phyloP scores from a whole-genome alignment of 2,329 filamentous ascomycete genomes.

The Pseudogymnoascus sp. region DNA sequence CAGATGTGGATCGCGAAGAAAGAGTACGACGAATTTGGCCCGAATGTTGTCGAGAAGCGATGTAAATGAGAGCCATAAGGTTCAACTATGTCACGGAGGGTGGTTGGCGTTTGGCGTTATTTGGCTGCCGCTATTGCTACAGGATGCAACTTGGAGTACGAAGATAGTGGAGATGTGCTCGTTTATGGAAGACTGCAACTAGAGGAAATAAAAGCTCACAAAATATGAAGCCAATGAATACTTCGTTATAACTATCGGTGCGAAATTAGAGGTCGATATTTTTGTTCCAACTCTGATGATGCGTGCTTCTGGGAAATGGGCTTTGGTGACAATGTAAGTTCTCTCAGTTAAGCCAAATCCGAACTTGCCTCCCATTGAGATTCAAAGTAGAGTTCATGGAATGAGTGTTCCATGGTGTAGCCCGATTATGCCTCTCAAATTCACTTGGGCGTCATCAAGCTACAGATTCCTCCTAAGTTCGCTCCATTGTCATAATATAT shows the following conservation, averaged over 20 bases:
- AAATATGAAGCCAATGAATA: conserved; percentile 4
- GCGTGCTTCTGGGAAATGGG: background rate
- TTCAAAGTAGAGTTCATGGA: background rate
- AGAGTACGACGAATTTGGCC: conserved; percentile 94
- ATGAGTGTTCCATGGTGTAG: background rate
- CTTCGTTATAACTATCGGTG: background rate
- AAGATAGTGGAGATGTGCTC: background rate
- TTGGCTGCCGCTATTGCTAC: conserved; percentile 5
- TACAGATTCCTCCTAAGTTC: background rate
- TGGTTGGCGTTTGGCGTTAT: conserved; percentile 8
- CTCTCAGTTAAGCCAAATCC: background rate
- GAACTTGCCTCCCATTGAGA: background rate
- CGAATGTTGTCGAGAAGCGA: conserved; percentile 86
- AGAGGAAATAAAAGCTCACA: conserved; percentile 4
- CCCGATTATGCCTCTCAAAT: background rate
- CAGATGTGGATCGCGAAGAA: conserved; percentile 99
- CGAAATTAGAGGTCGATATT: background rate
- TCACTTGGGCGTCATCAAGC: background rate
- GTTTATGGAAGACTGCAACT: background rate
- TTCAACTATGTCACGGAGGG: background rate
- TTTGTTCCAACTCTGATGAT: background rate
- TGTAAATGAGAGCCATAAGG: conserved; percentile 60
- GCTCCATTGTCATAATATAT: background rate
- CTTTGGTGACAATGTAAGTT: background rate
- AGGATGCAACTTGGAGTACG: conserved; percentile 6